These are phyloP conservation scores for Stemphylium lycopersici DNA, from an alignment of 2,329 filamentous ascomycete genomes.

Conservation along the genomic window DNA sequence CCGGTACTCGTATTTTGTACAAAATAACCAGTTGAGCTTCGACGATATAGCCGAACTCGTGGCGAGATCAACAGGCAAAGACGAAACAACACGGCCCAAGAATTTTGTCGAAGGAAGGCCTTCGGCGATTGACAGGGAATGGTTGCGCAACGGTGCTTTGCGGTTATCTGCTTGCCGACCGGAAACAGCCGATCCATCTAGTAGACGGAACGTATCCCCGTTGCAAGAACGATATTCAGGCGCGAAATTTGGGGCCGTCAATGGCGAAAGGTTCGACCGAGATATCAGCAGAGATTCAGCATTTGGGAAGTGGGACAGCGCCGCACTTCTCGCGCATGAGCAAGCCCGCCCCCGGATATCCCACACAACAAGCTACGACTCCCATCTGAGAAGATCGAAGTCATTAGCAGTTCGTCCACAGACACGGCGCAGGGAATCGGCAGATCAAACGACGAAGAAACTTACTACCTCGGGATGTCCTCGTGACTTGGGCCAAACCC, in stretches of 20 bases:
- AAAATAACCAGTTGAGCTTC: conserved; percentile 3
- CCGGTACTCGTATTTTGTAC: conserved; percentile 1
- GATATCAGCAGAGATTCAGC: not conserved
- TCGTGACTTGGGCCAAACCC: not conserved
- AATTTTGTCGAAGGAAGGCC: not conserved
- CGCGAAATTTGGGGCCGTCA: not conserved
- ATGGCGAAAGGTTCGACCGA: not conserved
- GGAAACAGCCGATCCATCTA: not conserved
- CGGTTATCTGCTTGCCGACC: not conserved
- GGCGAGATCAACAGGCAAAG: not conserved
- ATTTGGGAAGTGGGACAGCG: not conserved
- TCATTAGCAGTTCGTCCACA: too few species aligned
- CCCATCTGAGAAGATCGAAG: too few species aligned
- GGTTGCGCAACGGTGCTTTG: not conserved
- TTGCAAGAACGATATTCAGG: not conserved
- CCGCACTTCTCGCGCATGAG: not conserved
- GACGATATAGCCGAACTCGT: conserved; percentile 6
- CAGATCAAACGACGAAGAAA: not conserved
- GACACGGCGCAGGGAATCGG: too few species aligned
- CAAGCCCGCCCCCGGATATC: too few species aligned
- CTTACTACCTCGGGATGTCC: not conserved
- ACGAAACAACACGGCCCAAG: not conserved
- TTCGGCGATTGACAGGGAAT: not conserved
- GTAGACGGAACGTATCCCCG: not conserved
- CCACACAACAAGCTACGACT: too few species aligned